Conservation (phyloP, 2,329 filamentous ascomycete species). For the Annulohypoxylon truncatum region DNA sequence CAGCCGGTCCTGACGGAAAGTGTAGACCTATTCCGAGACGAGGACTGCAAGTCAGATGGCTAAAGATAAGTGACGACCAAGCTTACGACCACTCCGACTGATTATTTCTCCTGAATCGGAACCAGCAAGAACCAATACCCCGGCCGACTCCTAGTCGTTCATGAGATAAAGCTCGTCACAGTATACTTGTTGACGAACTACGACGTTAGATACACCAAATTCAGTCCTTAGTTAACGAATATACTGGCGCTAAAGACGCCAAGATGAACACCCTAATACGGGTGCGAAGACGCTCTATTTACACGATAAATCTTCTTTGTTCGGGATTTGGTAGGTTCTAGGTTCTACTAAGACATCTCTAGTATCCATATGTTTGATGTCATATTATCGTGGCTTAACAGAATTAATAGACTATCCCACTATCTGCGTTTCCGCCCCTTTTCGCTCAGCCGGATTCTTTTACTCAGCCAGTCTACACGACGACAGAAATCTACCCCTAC, state of each 20-base stretch:
- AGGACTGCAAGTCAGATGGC: not conserved
- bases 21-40: too few species aligned
- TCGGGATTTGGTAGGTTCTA: too few species aligned
- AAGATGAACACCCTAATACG: not conserved
- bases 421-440: too few species aligned
- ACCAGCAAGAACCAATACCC: constrained; percentile 20
- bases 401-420: too few species aligned
- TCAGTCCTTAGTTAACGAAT: not conserved
- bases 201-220: constrained; percentile 17
- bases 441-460: too few species aligned
- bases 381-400: too few species aligned
- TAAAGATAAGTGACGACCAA: not conserved
- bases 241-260: constrained; percentile 9
- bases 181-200: constrained; percentile 21
- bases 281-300: not conserved
- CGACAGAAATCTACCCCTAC: too few species aligned
- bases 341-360: too few species aligned
- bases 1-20: too few species aligned
- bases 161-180: constrained; percentile 21
- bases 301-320: too few species aligned
- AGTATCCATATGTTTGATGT: too few species aligned
- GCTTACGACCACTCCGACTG: not conserved
- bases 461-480: too few species aligned
- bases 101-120: constrained; percentile 16
- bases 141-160: constrained; percentile 22